Conservation (phyloP, 164 flowering plant genomes). For the Stephania yunnanensis region DNA sequence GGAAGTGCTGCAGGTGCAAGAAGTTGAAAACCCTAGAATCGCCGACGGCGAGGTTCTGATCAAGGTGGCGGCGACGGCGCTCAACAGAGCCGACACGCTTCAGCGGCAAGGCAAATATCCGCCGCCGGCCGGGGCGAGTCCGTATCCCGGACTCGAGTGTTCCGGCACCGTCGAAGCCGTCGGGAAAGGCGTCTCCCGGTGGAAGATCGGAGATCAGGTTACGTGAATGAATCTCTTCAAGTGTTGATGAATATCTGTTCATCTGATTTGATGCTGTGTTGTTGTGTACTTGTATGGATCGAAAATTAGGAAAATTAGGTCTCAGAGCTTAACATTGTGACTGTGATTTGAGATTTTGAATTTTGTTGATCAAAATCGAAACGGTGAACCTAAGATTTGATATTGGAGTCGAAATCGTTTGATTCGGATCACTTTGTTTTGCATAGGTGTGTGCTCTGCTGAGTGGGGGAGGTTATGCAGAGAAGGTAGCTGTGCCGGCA, state of each 20-base stretch:
- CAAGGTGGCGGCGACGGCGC: constrained; percentile 64
- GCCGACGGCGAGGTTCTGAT: constrained; percentile 72
- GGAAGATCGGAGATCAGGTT: constrained; percentile 95
- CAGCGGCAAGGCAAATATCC: constrained; percentile 64
- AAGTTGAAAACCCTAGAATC: constrained; percentile 70
- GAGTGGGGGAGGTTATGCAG: constrained; percentile 94
- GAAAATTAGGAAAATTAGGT: background rate
- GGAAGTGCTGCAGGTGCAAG: constrained; percentile 62
- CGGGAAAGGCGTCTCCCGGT: constrained; percentile 61
- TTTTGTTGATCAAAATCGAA: background rate
- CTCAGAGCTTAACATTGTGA: background rate
- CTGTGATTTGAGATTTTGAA: background rate
- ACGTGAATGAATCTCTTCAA: background rate
- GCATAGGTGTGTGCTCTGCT: constrained; percentile 92
- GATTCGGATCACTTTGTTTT: background rate
- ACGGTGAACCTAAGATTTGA: background rate
- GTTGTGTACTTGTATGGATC: background rate
- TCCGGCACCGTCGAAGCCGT: constrained; percentile 70
- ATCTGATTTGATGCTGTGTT: background rate
- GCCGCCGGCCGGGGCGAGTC: constrained; percentile 65
- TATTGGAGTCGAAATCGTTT: background rate
- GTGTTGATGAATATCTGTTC: background rate
- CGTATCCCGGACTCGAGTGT: constrained; percentile 76
- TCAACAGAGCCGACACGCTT: constrained; percentile 70
- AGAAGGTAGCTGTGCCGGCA: constrained; percentile 83